phyloP scores from a whole-genome alignment of 257 asterid species.

The Ophiorrhiza pumila region DNA sequence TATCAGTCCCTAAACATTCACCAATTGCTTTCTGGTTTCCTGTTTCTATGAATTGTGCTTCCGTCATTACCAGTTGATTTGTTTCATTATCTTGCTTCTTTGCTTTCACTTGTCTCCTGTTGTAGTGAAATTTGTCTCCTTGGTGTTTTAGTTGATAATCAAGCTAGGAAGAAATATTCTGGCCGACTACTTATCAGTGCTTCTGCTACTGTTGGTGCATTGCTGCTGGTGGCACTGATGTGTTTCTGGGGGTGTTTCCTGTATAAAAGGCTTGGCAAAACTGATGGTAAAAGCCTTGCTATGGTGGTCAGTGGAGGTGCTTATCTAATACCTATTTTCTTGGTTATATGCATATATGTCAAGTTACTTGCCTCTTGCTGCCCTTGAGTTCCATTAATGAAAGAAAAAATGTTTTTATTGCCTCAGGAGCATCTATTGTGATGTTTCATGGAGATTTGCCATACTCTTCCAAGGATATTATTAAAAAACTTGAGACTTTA shows the following conservation, averaged over 20 bases:
- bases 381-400: constrained; percentile 14
- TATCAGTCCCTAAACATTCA: background rate
- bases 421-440: constrained; percentile 88
- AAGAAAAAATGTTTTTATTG: constrained; percentile 1
- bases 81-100: background rate
- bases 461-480: constrained; percentile 83
- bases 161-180: constrained; percentile 67
- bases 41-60: background rate
- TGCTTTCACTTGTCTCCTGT: constrained; percentile 12
- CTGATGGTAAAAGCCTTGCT: constrained; percentile 66
- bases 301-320: constrained; percentile 82
- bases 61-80: background rate
- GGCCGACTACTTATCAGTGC: constrained; percentile 87
- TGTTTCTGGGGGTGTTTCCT: constrained; percentile 94
- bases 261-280: constrained; percentile 78
- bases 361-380: constrained; percentile 6
- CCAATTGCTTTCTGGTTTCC: background rate
- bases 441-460: constrained; percentile 98
- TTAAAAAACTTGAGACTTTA: constrained; percentile 69
- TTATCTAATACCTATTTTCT: constrained; percentile 27
- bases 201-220: constrained; percentile 85
- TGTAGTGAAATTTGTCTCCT: constrained; percentile 6
- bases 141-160: constrained; percentile 45
- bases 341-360: background rate
- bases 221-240: constrained; percentile 90